phyloP scores from a whole-genome alignment of 2,329 filamentous ascomycete genomes.

The Metarhizium brunneum region DNA sequence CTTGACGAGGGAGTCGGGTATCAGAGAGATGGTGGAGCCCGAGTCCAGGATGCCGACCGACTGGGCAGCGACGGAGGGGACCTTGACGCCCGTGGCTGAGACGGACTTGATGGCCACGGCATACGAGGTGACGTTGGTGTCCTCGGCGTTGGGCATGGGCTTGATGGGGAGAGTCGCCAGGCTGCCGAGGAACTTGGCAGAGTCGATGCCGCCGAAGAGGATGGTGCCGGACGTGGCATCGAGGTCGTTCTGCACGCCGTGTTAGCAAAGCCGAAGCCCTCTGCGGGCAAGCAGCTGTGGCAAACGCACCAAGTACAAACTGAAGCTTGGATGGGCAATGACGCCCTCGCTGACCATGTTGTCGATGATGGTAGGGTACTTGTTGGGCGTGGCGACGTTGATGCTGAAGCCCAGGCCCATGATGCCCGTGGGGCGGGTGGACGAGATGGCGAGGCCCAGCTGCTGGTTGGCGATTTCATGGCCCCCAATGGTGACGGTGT shows the following conservation, averaged over 20 bases:
- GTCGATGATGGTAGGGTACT: constrained; percentile 53
- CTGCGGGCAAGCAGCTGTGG: too few species aligned
- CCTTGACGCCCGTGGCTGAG: constrained; percentile 25
- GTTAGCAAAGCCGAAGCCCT: background rate
- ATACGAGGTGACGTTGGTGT: constrained; percentile 30
- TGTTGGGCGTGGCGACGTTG: constrained; percentile 33
- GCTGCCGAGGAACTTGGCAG: constrained; percentile 57
- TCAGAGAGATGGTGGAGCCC: constrained; percentile 60
- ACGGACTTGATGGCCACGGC: constrained; percentile 28
- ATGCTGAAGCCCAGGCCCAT: constrained; percentile 49
- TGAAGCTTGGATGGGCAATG: constrained; percentile 58
- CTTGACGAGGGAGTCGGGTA: constrained; percentile 50
- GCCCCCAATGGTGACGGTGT: constrained; percentile 43
- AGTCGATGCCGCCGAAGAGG: constrained; percentile 73
- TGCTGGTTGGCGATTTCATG: constrained; percentile 39
- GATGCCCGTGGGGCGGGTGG: constrained; percentile 43
- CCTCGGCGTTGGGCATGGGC: constrained; percentile 27
- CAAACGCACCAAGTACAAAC: constrained; percentile 46
- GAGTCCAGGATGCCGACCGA: constrained; percentile 61
- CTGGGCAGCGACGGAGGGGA: constrained; percentile 23
- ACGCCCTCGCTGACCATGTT: constrained; percentile 51
- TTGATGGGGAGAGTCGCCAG: constrained; percentile 37
- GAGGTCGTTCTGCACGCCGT: constrained; percentile 44
- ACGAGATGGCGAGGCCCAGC: constrained; percentile 43
- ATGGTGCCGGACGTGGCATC: constrained; percentile 56